These are phyloP conservation scores for Ajuga chamaepitys DNA, from an alignment of 257 asterid species.

Conservation along the genomic window DNA sequence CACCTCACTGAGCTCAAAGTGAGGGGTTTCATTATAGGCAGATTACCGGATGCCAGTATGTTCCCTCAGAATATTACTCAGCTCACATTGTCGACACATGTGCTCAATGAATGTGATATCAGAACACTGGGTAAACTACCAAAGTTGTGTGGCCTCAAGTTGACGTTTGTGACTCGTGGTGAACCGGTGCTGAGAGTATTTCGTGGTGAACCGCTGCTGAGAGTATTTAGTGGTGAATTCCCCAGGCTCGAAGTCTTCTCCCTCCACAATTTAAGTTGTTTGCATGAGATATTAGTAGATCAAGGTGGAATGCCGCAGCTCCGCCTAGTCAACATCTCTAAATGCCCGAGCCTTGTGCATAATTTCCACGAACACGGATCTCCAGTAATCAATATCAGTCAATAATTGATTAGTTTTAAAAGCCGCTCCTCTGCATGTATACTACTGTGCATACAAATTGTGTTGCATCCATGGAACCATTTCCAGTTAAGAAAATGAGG, in stretches of 20 bases:
- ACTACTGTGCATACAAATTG: too few species aligned
- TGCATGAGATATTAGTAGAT: not conserved
- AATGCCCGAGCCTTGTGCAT: not conserved
- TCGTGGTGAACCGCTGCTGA: not conserved
- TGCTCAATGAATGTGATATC: too few species aligned
- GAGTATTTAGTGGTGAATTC: conserved; percentile 6
- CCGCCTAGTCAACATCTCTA: not conserved
- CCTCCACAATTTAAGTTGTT: not conserved
- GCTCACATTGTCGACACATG: too few species aligned
- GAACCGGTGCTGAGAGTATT: too few species aligned
- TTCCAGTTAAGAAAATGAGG: too few species aligned
- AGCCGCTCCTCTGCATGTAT: too few species aligned
- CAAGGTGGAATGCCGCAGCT: conserved; percentile 15
- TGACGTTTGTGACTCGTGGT: not conserved
- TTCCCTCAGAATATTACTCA: conserved; percentile 19
- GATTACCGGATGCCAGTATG: not conserved
- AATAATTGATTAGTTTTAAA: too few species aligned
- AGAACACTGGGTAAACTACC: conserved; percentile 2
- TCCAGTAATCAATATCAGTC: too few species aligned
- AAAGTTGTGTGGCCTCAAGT: not conserved
- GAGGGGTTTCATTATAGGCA: not conserved
- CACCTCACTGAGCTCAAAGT: conserved; percentile 8
- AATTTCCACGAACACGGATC: too few species aligned
- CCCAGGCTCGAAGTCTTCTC: not conserved
- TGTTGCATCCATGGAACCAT: too few species aligned